Evolutionary conservation across 495 filamentous ascomycete species (phyloP), one percentile per base, ranked within the genome.

Genomic region (Lepraria neglecta): DNA sequence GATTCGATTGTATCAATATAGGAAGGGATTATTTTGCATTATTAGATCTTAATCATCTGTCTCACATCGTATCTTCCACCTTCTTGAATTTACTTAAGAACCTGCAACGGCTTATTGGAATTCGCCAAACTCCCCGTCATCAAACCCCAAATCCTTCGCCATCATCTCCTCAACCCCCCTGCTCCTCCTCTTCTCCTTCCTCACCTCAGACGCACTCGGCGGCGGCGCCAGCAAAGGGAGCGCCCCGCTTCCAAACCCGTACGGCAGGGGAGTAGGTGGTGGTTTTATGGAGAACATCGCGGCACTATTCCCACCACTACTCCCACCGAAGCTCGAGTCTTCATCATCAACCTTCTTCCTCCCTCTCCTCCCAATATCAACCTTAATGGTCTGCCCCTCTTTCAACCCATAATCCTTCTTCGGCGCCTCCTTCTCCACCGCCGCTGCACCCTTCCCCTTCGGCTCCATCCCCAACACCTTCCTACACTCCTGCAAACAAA

Each of bases 341-440:
- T 46, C 59, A 51, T 46, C 45, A 27, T 63, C 65, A 46, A 66
- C 60, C 42, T 51, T 50, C 21, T 63, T 62, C 24, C 59, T 64
- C 30, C 65, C 67, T 59, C 66, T 66, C 40, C 68, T 68, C 11
- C 83, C 59, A 60, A 91, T 74, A 70, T 88, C 89, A 51, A 94
- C 83, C 44, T 84, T 87, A 56, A 94, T 92, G 3, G 87, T 92
- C 77, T 94, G 86, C 11, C 89, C 89, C 61, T 90, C 87, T 73
- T 92, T 92, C 51, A 94, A 67, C 59, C 85, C 87, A 64, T 86
- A 89, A 69, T 92, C 89, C 58, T 78, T 79, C 73, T 86, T 88
- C 63, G 75, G 76, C 62, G 78, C 77, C 51, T 73, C 64, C 33
- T 59, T 62, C 46, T 57, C 58, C 68, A 61, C 43, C 68, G 65